A percentile compares a stretch with the other conserved stretches of the same genome.
These are phyloP conservation scores for Wickerhamomyces hampshirensis DNA, from an alignment of 805 yeast genomes.

Conservation along the genomic window DNA sequence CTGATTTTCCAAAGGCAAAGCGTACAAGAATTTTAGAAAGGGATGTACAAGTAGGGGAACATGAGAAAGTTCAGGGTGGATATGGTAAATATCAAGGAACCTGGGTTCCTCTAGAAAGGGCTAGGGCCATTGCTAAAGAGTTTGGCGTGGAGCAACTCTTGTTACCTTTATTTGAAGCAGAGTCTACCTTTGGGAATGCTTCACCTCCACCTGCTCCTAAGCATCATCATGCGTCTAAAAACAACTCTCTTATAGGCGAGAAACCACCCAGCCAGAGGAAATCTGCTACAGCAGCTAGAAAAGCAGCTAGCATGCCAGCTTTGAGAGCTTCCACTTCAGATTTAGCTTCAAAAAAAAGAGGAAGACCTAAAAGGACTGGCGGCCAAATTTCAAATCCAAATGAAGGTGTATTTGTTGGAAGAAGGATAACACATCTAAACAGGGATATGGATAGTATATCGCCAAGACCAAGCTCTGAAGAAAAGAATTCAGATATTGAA, in stretches of 20 bases:
- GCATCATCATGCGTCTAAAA: constrained; percentile 56
- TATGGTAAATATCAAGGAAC: constrained; percentile 97
- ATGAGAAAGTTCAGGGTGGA: constrained; percentile 96
- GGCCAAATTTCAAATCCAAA: constrained; percentile 18
- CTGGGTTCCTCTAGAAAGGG: constrained; percentile 86
- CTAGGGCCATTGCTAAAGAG: constrained; percentile 59
- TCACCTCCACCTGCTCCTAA: constrained; percentile 61
- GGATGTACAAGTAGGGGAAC: constrained; percentile 86
- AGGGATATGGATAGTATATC: not conserved
- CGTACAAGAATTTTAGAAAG: constrained; percentile 87
- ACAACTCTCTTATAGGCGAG: constrained; percentile 13
- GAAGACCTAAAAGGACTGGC: constrained; percentile 21
- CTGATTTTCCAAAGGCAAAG: constrained; percentile 91
- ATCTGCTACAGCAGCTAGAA: constrained; percentile 17
- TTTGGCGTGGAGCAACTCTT: constrained; percentile 60
- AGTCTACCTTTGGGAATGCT: constrained; percentile 42
- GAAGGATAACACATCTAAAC: constrained; percentile 4
- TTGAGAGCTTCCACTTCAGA: not conserved
- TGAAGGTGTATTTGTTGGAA: constrained; percentile 22
- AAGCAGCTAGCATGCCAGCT: constrained; percentile 22
- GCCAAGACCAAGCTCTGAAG: constrained; percentile 3
- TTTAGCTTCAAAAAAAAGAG: constrained; percentile 20
- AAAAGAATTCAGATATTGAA: constrained; percentile 8
- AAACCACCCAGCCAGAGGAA: constrained; percentile 13
- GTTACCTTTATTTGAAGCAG: constrained; percentile 61